Evolutionary conservation across 371 early-diverging fungal species (phyloP).

Genomic region (Mucor velutinosus): DNA sequence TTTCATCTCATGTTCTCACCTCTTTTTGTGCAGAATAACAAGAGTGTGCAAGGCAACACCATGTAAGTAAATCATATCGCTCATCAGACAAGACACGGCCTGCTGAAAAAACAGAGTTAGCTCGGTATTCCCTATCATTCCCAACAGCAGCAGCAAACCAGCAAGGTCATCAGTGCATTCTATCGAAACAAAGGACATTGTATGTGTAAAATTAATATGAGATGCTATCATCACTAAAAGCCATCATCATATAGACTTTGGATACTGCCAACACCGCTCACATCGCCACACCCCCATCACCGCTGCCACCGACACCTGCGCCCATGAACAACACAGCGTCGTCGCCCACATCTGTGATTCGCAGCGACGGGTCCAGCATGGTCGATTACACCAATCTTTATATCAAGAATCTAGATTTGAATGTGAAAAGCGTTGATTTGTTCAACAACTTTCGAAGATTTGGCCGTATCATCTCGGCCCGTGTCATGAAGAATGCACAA

Average conservation of each 20-base stretch:
- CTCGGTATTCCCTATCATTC: constrained; percentile 1
- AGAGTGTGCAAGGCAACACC: constrained; percentile 18
- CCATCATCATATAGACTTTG: background rate
- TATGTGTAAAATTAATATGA: background rate
- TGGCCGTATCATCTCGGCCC: constrained; percentile 56
- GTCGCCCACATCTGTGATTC: background rate
- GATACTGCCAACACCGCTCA: background rate
- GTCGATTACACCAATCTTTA: constrained; percentile 52
- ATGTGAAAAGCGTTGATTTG: constrained; percentile 49
- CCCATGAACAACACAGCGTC: background rate
- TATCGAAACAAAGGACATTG: background rate
- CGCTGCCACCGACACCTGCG: background rate
- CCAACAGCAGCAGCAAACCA: background rate
- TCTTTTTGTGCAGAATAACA: constrained; percentile 13
- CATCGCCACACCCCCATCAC: background rate
- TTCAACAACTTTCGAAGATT: constrained; percentile 48
- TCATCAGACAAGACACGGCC: background rate
- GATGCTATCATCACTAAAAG: background rate
- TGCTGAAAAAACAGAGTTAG: background rate
- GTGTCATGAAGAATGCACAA: constrained; percentile 49
- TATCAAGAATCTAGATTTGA: constrained; percentile 56
- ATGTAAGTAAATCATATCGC: constrained; percentile 16
- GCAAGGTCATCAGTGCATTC: background rate
- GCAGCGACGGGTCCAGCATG: constrained; percentile 6
- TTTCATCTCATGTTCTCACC: background rate